A percentile compares a stretch with the other conserved stretches of the same genome.
These are phyloP conservation scores for Gremmenia infestans DNA, from an alignment of 2,329 filamentous ascomycete species.

Conservation along the genomic window DNA sequence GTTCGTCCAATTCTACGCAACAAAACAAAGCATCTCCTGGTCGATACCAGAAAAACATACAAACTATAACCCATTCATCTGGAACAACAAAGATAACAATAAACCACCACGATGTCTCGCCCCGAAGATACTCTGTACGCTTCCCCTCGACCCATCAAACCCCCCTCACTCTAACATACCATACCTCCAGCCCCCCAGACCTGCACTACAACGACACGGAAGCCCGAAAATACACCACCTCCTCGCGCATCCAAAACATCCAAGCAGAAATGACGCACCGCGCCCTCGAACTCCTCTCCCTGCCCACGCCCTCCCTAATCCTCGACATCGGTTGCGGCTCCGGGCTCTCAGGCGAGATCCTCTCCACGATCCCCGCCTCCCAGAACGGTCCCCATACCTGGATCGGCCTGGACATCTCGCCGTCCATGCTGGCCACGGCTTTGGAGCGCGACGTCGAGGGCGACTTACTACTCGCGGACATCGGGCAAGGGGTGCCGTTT, in stretches of 20 bases:
- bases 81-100: conserved; percentile 16
- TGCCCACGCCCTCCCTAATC: conserved; percentile 75
- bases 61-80: neutral
- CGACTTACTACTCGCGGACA: conserved; percentile 89
- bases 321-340: conserved; percentile 97
- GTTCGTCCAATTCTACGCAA: too few relatives aligned
- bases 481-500: conserved; percentile 93
- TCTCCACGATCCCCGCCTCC: conserved; percentile 63
- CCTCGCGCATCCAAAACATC: conserved; percentile 90
- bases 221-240: conserved; percentile 96
- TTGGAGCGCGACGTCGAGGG: conserved; percentile 89
- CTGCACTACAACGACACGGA: conserved; percentile 96
- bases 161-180: conserved; percentile 7
- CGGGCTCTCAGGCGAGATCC: conserved; percentile 88
- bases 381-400: conserved; percentile 86
- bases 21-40: too few relatives aligned
- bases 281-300: conserved; percentile 84
- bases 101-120: conserved; percentile 71
- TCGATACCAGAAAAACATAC: too few relatives aligned
- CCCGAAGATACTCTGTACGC: conserved; percentile 88
- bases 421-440: conserved; percentile 95
- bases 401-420: conserved; percentile 95
- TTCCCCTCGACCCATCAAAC: conserved; percentile 10
- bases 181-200: conserved; percentile 68
- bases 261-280: conserved; percentile 92